A percentile compares a stretch with the other conserved stretches of the same genome.
Conservation (phyloP, 2,329 filamentous ascomycete genomes). For the Arthrobotrys conoides region DNA sequence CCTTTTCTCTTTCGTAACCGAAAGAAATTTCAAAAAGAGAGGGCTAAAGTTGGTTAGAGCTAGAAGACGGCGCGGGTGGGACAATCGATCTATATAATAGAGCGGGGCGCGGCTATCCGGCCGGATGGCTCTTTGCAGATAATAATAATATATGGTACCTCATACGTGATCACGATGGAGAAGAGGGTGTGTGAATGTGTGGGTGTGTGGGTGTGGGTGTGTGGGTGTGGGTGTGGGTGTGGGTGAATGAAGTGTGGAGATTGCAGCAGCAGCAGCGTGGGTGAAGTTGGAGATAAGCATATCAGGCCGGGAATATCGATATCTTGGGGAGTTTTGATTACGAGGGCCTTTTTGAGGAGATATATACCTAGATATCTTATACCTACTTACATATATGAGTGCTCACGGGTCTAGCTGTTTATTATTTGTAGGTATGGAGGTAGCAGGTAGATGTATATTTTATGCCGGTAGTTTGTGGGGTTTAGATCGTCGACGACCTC, state of each 20-base stretch:
- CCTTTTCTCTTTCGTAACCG: conserved; percentile 7
- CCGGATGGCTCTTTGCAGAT: conserved; percentile 39
- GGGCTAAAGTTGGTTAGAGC: too few relatives aligned
- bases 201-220: background rate
- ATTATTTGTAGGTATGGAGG: background rate
- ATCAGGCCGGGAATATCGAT: conserved; percentile 39
- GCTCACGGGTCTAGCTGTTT: conserved; percentile 9
- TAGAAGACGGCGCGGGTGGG: conserved; percentile 25
- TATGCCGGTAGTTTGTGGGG: background rate
- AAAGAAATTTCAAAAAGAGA: conserved; percentile 10
- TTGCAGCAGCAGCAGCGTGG: too few relatives aligned
- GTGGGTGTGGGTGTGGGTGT: background rate
- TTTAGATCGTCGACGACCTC: conserved; percentile 3
- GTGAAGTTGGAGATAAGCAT: conserved; percentile 50
- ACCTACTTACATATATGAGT: background rate
- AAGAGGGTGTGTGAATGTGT: too few relatives aligned
- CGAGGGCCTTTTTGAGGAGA: conserved; percentile 25
- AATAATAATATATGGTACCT: conserved; percentile 24
- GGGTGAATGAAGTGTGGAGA: conserved; percentile 28
- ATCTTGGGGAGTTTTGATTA: conserved; percentile 53
- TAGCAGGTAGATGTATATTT: background rate
- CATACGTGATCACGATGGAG: too few relatives aligned
- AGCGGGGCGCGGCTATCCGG: conserved; percentile 55
- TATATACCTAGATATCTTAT: too few relatives aligned
- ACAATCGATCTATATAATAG: conserved; percentile 42